Evolutionary conservation across 73 alveolate genomes (phyloP).

Genomic region (Paramecium sonneborni): DNA sequence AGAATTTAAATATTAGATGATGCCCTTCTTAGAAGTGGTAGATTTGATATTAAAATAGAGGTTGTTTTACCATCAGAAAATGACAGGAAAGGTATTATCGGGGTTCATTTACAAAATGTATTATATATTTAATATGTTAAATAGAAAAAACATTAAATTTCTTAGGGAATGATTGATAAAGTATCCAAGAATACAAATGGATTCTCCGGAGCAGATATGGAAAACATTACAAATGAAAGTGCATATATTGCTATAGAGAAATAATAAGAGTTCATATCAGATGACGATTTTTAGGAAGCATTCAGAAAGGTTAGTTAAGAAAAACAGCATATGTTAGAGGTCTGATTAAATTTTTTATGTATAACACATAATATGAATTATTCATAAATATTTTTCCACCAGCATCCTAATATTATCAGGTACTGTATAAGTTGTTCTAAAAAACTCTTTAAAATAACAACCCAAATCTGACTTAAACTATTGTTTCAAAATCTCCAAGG

Average conservation of each 20-base stretch:
- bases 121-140: not conserved
- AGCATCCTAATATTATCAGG: not conserved
- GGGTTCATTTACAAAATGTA: constrained; percentile 69
- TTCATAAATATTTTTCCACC: not conserved
- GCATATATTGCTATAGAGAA: constrained; percentile 56
- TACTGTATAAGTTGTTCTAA: not conserved
- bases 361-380: not conserved
- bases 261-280: constrained; percentile 8
- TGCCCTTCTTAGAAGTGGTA: constrained; percentile 94
- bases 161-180: not conserved
- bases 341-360: not conserved
- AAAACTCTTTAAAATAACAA: not conserved
- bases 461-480: not conserved
- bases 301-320: constrained; percentile 36
- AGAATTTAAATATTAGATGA: constrained; percentile 79
- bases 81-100: constrained; percentile 79
- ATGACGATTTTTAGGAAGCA: constrained; percentile 48
- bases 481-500: not conserved
- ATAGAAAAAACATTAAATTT: constrained; percentile 39
- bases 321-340: not conserved
- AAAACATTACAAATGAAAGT: constrained; percentile 63
- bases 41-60: constrained; percentile 89
- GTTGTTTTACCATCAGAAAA: constrained; percentile 79
- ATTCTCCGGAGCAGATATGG: constrained; percentile 66
- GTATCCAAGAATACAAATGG: constrained; percentile 47